Evolutionary conservation across 73 alveolate species (phyloP), one percentile per base, ranked within the genome.

Genomic region (Paramecium sexaurelia): DNA sequence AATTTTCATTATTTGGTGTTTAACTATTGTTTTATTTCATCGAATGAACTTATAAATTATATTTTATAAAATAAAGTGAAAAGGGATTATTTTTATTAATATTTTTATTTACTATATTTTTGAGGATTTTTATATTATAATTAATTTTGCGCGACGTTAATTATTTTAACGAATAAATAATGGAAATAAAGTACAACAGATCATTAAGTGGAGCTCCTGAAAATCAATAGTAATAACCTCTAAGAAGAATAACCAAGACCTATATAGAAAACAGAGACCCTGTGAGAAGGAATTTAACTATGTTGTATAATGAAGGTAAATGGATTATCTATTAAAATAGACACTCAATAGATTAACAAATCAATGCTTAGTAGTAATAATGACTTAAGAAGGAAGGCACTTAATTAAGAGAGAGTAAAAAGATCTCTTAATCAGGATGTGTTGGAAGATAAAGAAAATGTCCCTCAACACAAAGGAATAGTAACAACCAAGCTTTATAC

Each of bases 1-100:
- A 93, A 68, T 94, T 94, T 66, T 95, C 98, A 71, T 88, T 88
- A 29, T 17, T 17, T 15, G 67, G 67, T 15, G 67, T 5, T 51
- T 51, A 51, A 51, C 33, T 29, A n/a, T 51, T 51, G 13, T 51
- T 51, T 51, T 51, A 51, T 51, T 51, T 51, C 67, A 51, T 51
- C 17, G 67, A 17, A 51, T 51, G 33, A 51, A 51, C 67, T 51
- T 51, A 20, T 51, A 51, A 51, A n/a, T 51, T 51, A 17, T 51
- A 51, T 51, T 51, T 51, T 51, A 51, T 51, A 51, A 51, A 51
- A 51, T 51, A 51, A 51, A 51, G 67, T 51, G 67, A 51, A 51
- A 51, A 51, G 15, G 67, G 67, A 51, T 20, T 51, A 51, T 51
- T 51, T 51, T 51, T 51, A 51, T 51, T 51, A 51, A n/a, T 51